Conservation (phyloP, 805 yeast species). For the Saccharomycopsis babjevae region DNA sequence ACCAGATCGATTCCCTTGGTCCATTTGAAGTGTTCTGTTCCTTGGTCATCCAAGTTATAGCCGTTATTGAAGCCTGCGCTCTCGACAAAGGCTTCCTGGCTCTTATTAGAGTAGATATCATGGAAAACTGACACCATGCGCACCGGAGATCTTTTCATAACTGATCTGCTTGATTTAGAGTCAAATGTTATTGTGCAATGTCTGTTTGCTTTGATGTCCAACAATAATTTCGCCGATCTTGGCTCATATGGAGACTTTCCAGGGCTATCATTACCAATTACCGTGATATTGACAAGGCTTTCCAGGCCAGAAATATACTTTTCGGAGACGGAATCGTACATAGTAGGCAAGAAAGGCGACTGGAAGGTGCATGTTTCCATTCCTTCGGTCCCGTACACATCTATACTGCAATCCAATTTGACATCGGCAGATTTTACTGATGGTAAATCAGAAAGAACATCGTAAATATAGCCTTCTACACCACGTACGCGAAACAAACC, state of each 20-base stretch:
- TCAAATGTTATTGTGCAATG: constrained; percentile 55
- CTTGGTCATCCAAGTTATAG: constrained; percentile 26
- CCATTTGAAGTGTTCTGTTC: constrained; percentile 41
- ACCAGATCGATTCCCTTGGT: constrained; percentile 55
- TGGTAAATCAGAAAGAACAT: constrained; percentile 52
- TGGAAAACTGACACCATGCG: constrained; percentile 47
- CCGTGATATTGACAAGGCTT: constrained; percentile 36
- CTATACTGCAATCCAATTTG: constrained; percentile 39
- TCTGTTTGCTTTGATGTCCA: constrained; percentile 52
- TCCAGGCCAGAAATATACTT: constrained; percentile 26
- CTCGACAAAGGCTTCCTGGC: neutral
- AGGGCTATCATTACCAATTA: constrained; percentile 21
- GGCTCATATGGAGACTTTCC: constrained; percentile 51
- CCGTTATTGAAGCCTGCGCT: constrained; percentile 17
- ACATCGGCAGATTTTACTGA: constrained; percentile 35
- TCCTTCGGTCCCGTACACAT: constrained; percentile 43
- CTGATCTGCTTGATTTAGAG: constrained; percentile 31
- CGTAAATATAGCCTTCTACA: constrained; percentile 37
- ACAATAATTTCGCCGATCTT: constrained; percentile 48
- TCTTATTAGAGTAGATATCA: constrained; percentile 18
- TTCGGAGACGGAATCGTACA: neutral
- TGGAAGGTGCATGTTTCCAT: constrained; percentile 21
- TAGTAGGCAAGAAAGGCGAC: constrained; percentile 34
- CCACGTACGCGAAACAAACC: constrained; percentile 41
- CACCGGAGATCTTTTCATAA: constrained; percentile 44